A percentile compares a stretch with the other conserved stretches of the same genome.
Conservation (phyloP, 2,329 filamentous ascomycete species). For the Fusarium incarnatum region DNA sequence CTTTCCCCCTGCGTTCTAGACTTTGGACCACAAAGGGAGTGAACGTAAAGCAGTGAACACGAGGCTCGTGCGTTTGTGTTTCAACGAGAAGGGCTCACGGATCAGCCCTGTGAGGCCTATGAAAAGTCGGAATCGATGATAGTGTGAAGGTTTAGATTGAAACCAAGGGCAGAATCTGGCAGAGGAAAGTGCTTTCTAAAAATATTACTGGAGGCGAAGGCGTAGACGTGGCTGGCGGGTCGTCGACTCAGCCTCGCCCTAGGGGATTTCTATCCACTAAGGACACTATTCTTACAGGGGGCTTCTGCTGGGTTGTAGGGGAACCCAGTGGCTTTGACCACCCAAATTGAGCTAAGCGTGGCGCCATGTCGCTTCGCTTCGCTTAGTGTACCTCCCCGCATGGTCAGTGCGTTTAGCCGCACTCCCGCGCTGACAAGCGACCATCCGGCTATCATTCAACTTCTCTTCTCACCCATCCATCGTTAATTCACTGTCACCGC, state of each 20-base stretch:
- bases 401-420: conserved; percentile 36
- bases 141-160: conserved; percentile 33
- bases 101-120: conserved; percentile 32
- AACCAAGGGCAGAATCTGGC: conserved; percentile 28
- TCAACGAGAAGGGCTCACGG: background rate
- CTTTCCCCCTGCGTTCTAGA: conserved; percentile 23
- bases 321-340: conserved; percentile 21
- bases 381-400: conserved; percentile 16
- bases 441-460: conserved; percentile 3
- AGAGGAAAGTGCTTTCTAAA: conserved; percentile 34
- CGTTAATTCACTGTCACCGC: conserved; percentile 17
- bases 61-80: conserved; percentile 36
- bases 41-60: conserved; percentile 24
- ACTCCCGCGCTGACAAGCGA: conserved; percentile 38
- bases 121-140: conserved; percentile 19
- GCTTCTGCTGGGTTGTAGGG: background rate
- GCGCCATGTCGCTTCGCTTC: conserved; percentile 5
- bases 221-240: conserved; percentile 38
- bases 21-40: conserved; percentile 10
- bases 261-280: conserved; percentile 30
- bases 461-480: conserved; percentile 9
- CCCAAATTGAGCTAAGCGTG: background rate
- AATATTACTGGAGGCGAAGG: conserved; percentile 41
- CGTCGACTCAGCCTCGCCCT: conserved; percentile 36
- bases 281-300: conserved; percentile 32